Percentiles rank a stretch among this genome's conserved stretches.
Conservation (phyloP, 164 flowering plant species). For the Umbilicus rupestris region DNA sequence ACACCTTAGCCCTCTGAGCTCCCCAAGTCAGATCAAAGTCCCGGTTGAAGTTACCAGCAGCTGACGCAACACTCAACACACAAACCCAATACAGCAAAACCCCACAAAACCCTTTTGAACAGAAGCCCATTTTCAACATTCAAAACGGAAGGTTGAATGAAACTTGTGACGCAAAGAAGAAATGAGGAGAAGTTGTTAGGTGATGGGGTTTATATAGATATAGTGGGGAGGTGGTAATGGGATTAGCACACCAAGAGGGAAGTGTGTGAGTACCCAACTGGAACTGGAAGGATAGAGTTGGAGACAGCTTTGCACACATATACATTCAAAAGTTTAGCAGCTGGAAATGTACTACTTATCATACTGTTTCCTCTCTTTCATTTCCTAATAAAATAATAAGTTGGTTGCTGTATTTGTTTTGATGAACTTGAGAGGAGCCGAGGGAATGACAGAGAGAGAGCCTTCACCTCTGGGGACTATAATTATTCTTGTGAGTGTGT, state of each 20-base stretch:
- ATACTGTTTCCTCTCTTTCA: background rate
- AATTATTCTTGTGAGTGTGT: too few species aligned
- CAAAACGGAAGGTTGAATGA: background rate
- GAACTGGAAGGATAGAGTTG: constrained; percentile 4
- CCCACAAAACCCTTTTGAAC: background rate
- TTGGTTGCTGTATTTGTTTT: background rate
- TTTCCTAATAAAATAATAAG: background rate
- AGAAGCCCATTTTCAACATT: background rate
- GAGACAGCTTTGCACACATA: background rate
- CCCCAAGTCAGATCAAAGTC: constrained; percentile 5
- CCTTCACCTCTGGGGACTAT: too few species aligned
- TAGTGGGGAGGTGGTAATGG: background rate
- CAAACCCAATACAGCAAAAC: constrained; percentile 4
- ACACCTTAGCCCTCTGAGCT: constrained; percentile 2
- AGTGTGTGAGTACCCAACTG: background rate
- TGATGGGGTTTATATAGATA: background rate
- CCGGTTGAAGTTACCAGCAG: background rate
- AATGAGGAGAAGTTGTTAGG: background rate
- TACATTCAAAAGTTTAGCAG: constrained; percentile 3
- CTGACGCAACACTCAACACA: constrained; percentile 1
- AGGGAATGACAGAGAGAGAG: too few species aligned
- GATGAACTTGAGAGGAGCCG: background rate
- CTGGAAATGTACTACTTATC: background rate
- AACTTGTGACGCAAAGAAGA: background rate
- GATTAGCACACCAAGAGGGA: background rate